Base-by-base conservation (phyloP, 2,329 filamentous ascomycete genomes). In the Colletotrichum plurivorum region DNA sequence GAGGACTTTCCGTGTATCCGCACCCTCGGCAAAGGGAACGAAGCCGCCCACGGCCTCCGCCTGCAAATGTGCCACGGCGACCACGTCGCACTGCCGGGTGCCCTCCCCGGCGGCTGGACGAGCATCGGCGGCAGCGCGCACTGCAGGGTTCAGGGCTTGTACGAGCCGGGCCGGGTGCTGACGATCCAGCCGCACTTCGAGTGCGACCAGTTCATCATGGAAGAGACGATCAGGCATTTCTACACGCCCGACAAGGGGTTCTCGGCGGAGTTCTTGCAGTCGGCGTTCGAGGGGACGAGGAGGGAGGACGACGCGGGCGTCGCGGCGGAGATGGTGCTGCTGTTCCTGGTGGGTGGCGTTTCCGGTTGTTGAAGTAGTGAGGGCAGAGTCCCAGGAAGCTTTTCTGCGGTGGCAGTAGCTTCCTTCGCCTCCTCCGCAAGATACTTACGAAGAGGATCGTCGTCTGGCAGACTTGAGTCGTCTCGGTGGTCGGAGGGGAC, bases 11-110 rank as follows among this genome's bases (percentile, higher is more conserved):
- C 79, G 27, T 78, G 76, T 60, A 74, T 81, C 73, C 79, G 78
- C 54, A 68, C 72, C 4, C 5, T 18, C 5, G 49, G 53, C 1
- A 7, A 3, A 15, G 12, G 10, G 1, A 16, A 43, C 10, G 36
- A 45, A 5, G 27, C 25, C 2, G 2, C 27, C 4, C 39, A 16
- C 31, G 78, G 75, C 55, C 56, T 27, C 2, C 56, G 79, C 20
- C 82, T 85, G 22, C 84, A 86, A 67, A 85, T 86, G 82, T 84
- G 86, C 69, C 80, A 79, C 54, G 84, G 85, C 73, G 76, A 84
- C 49, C 81, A 84, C 31, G 76, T 77, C 63, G 76, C 63, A n/a
- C 45, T 67, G 3, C 45, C 63, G 13, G 16, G 8, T 4, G 27
- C 78, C 22, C 77, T 81, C 2, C 84, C 84, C 3, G 69, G 76